Evolutionary conservation across 2,329 filamentous ascomycete species (phyloP), one percentile per base, ranked within the genome.

Genomic region (Acarospora socialis): DNA sequence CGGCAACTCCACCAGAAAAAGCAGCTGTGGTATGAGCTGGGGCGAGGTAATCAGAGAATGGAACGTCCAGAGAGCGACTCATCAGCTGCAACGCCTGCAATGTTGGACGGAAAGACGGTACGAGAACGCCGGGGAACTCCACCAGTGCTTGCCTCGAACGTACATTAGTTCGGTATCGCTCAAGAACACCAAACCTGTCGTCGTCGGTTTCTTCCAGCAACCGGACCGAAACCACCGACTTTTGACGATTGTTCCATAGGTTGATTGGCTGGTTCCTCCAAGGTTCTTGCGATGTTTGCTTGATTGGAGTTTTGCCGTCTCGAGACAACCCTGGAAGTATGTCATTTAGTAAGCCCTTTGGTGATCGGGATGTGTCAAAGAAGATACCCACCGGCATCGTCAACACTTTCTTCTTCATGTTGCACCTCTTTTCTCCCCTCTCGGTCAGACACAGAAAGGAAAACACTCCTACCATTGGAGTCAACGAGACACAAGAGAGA

Each of bases 51-150:
- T 67, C 48, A 7, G 56, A 44, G 32, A 73, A 70, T 2, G 70
- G 68, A 2, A 73, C 37, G 18, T 59, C 44, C 1, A 51, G 49
- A 10, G 38, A 52, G 8, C 43, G 42, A 7, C 57, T 60, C 55
- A 75, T 69, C 1, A 50, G 46, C 43, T 78, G 69, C 3, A 79
- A 52, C 0, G 65, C 66, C 25, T 57, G 49, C 0, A 78, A 54
- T 0, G 66, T 73, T 16, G 68, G 66, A 16, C 61, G 52, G 41
- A 78, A 77, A 0, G 72, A 61, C 0, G 65, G 61, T 2, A 75
- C 52, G 2, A 78, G 48, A 3, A 77, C 54, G 0, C 66, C 68
- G 0, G 72, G 73, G 34, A 78, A 77, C 39, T 78, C 73, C 1
- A 77, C 58, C 1, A 78, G 54, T 5, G 34, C 34, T 8, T 31